phyloP scores from a whole-genome alignment of 1,139 yeast species.

The Komagataea norvegica region DNA sequence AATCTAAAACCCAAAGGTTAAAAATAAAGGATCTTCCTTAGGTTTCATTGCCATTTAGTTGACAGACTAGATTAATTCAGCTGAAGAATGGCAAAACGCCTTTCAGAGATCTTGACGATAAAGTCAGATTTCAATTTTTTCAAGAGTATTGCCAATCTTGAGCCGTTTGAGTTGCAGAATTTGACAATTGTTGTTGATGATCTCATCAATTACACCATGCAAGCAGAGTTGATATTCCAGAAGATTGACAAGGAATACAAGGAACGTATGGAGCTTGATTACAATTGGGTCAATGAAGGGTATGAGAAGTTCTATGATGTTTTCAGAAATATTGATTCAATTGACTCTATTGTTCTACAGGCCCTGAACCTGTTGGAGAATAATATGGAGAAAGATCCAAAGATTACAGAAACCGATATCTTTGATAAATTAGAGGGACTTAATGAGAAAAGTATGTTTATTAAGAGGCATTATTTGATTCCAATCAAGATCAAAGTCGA shows the following conservation, averaged over 20 bases:
- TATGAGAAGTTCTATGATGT: slow-evolving; percentile 39
- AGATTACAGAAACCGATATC: slow-evolving; percentile 20
- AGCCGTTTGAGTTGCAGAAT: slow-evolving; percentile 22
- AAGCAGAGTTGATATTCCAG: slow-evolving; percentile 15
- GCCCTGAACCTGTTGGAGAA: slow-evolving; percentile 37
- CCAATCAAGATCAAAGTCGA: slow-evolving; percentile 43
- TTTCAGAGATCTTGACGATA: slow-evolving; percentile 23
- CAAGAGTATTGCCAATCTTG: slow-evolving; percentile 20
- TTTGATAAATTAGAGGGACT: slow-evolving; percentile 30
- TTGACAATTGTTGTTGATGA: slow-evolving; percentile 20
- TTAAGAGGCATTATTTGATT: slow-evolving; percentile 33
- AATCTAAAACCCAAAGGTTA: not conserved
- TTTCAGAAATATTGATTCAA: slow-evolving; percentile 35
- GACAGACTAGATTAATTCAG: not conserved
- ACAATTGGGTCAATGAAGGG: slow-evolving; percentile 50
- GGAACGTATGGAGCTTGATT: slow-evolving; percentile 3
- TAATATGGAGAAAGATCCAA: slow-evolving; percentile 18
- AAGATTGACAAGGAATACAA: slow-evolving; percentile 6
- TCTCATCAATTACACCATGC: slow-evolving; percentile 17
- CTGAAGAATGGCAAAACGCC: slow-evolving; percentile 11
- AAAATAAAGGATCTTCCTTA: not conserved
- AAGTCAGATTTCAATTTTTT: slow-evolving; percentile 24
- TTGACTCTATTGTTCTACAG: slow-evolving; percentile 45
- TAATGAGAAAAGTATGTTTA: slow-evolving; percentile 25
- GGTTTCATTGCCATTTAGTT: not conserved